phyloP scores from a whole-genome alignment of 2,329 filamentous ascomycete genomes.

The Pseudogymnoascus sp. region DNA sequence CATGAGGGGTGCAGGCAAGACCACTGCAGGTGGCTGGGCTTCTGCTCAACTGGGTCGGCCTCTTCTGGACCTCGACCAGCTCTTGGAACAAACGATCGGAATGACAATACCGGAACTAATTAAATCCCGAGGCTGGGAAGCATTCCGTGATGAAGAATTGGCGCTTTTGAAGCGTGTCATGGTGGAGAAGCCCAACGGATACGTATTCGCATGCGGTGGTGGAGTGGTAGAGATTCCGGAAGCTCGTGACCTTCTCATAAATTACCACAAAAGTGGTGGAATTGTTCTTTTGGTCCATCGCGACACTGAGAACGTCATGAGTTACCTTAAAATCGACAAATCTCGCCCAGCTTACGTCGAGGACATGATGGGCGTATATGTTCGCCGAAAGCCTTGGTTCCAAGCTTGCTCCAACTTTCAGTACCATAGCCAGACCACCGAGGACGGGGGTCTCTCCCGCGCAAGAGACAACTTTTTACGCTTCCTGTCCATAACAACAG shows the following conservation, averaged over 20 bases:
- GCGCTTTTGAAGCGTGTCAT: conserved; percentile 67
- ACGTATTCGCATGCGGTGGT: conserved; percentile 90
- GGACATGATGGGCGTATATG: conserved; percentile 86
- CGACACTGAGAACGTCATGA: conserved; percentile 79
- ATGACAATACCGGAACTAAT: conserved; percentile 85
- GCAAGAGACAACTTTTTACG: conserved; percentile 58
- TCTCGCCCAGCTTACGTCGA: conserved; percentile 87
- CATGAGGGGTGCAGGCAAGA: conserved; percentile 96
- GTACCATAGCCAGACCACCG: conserved; percentile 71
- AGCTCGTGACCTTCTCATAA: conserved; percentile 66
- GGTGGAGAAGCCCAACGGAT: conserved; percentile 63
- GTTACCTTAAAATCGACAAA: conserved; percentile 83
- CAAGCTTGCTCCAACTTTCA: conserved; percentile 89
- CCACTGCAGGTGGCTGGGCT: conserved; percentile 84
- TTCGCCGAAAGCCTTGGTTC: conserved; percentile 83
- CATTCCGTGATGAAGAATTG: conserved; percentile 75
- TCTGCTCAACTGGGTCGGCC: conserved; percentile 67
- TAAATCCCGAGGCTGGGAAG: conserved; percentile 71
- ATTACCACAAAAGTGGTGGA: conserved; percentile 70
- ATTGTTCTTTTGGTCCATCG: conserved; percentile 83
- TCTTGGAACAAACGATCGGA: conserved; percentile 68
- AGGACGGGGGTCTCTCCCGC: conserved; percentile 25
- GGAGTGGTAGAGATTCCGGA: conserved; percentile 83
- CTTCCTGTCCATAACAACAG: conserved; percentile 65
- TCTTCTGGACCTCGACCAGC: conserved; percentile 80